Conservation (phyloP, 108 stramenopile genomes). For the Nannochloropsis salina region DNA sequence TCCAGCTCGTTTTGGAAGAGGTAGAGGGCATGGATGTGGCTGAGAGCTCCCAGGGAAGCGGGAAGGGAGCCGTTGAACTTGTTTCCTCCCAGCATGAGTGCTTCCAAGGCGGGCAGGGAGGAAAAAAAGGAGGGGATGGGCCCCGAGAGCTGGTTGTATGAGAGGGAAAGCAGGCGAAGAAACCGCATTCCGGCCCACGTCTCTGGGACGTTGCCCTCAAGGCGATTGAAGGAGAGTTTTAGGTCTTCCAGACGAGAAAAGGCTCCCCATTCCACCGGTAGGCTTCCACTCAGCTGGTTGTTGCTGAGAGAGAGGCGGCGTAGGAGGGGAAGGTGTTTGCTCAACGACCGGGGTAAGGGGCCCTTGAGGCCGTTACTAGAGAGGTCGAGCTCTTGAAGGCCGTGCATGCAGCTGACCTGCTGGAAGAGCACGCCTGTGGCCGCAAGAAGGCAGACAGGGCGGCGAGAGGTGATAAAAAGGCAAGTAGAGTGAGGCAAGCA, state of each 20-base stretch:
- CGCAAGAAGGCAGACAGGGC: background rate
- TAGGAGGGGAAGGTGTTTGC: background rate
- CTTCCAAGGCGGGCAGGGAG: background rate
- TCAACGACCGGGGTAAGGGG: background rate
- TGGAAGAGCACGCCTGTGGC: background rate
- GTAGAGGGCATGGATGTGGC: background rate
- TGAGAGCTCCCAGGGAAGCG: background rate
- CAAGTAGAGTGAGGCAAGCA: background rate
- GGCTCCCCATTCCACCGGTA: background rate
- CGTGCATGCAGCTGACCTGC: conserved; percentile 4
- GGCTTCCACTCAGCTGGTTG: background rate
- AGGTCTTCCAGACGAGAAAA: background rate
- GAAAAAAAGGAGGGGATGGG: conserved; percentile 13
- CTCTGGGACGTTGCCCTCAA: background rate
- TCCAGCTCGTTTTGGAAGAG: background rate
- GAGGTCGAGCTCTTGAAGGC: conserved; percentile 15
- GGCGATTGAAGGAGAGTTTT: background rate
- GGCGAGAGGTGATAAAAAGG: background rate
- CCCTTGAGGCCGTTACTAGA: background rate
- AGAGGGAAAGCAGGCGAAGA: background rate
- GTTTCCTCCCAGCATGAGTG: background rate
- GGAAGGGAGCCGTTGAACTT: background rate
- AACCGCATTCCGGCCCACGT: background rate
- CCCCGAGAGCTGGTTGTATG: background rate
- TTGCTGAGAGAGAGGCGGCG: conserved; percentile 11